Conservation (phyloP, 1,139 yeast species). For the Candida neerlandica region DNA sequence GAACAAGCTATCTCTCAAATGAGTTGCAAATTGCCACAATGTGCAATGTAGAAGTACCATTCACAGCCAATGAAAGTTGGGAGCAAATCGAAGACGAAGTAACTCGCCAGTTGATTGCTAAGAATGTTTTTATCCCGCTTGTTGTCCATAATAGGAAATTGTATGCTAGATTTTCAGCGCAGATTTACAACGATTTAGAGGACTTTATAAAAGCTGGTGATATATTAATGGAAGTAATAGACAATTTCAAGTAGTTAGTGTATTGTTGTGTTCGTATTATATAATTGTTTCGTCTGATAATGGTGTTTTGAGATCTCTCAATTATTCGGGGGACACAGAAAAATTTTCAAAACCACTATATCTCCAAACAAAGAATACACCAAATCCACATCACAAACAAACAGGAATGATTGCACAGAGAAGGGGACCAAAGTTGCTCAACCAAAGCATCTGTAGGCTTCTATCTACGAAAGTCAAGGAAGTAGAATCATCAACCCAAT, state of each 20-base stretch:
- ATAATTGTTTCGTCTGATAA: neutral
- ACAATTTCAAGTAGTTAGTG: neutral
- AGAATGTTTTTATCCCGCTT: constrained; percentile 50
- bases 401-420: constrained; percentile 2
- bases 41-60: constrained; percentile 43
- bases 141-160: constrained; percentile 42
- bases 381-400: neutral
- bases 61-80: constrained; percentile 14
- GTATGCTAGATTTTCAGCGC: constrained; percentile 59
- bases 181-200: constrained; percentile 55
- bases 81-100: constrained; percentile 11
- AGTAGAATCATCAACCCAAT: constrained; percentile 33
- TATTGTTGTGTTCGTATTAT: neutral
- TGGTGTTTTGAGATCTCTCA: neutral
- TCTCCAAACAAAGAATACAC: neutral
- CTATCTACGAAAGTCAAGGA: constrained; percentile 9
- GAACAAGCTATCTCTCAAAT: constrained; percentile 22
- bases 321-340: neutral
- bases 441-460: neutral
- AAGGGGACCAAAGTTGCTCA: neutral
- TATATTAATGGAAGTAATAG: constrained; percentile 18
- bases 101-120: constrained; percentile 15
- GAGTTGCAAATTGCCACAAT: constrained; percentile 39
- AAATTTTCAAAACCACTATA: constrained; percentile 13
- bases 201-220: constrained; percentile 54